These are phyloP conservation scores for Choricystis sp. DNA, from an alignment of 139 green algal genomes.

Conservation along the genomic window DNA sequence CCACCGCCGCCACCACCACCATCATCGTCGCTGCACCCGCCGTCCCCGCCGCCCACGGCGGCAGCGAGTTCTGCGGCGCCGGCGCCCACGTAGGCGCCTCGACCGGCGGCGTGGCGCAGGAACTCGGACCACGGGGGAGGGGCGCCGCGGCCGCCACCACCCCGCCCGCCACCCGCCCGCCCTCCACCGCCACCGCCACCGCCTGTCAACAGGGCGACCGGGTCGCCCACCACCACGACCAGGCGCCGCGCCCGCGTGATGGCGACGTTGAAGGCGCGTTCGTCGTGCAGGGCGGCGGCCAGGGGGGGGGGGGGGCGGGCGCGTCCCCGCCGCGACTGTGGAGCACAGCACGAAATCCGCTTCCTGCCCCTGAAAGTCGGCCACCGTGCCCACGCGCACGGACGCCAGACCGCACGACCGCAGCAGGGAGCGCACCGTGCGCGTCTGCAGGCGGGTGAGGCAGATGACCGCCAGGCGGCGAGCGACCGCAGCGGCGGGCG, in stretches of 20 bases:
- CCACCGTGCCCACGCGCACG: constrained; percentile 61
- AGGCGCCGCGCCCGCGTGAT: constrained; percentile 67
- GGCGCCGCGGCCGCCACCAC: too few relatives aligned
- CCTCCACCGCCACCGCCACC: too few relatives aligned
- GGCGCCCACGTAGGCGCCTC: constrained; percentile 16
- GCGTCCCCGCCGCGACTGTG: constrained; percentile 32
- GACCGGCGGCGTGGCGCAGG: constrained; percentile 32
- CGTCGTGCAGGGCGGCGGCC: background rate
- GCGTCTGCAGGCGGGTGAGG: constrained; percentile 51
- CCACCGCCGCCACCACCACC: background rate
- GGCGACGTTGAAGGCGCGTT: constrained; percentile 73
- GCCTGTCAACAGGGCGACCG: constrained; percentile 23
- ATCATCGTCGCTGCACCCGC: background rate
- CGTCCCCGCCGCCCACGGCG: background rate
- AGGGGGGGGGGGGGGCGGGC: background rate
- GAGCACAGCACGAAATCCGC: constrained; percentile 64
- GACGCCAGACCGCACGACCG: constrained; percentile 31
- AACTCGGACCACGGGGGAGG: constrained; percentile 55
- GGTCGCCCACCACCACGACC: constrained; percentile 68
- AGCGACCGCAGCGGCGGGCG: background rate
- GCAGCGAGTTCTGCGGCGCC: constrained; percentile 1
- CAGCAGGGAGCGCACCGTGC: constrained; percentile 53
- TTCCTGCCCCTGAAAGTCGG: constrained; percentile 68
- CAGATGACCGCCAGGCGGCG: constrained; percentile 26
- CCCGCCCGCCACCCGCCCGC: background rate